phyloP scores from a whole-genome alignment of 345 rosid genomes.

The Hevea brasiliensis region DNA sequence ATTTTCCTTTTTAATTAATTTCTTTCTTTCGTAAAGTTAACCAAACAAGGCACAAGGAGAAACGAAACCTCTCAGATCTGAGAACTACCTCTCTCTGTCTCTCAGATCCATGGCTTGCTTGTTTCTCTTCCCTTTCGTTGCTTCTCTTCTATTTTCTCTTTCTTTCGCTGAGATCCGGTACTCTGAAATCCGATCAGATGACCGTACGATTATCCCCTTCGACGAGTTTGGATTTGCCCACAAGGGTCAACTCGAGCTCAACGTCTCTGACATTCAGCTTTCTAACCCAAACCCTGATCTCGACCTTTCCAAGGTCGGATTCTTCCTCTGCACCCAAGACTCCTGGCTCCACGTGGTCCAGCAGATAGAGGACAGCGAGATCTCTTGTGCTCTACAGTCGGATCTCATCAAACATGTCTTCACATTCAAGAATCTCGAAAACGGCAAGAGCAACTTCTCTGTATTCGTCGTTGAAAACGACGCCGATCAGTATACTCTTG shows the following conservation, averaged over 20 bases:
- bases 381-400: slow-evolving; percentile 77
- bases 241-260: slow-evolving; percentile 79
- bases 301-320: slow-evolving; percentile 70
- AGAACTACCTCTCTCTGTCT: background rate
- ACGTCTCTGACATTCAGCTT: slow-evolving; percentile 51
- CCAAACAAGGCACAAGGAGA: background rate
- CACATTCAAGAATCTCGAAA: slow-evolving; percentile 57
- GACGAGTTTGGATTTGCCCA: slow-evolving; percentile 93
- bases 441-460: slow-evolving; percentile 23
- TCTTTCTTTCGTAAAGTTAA: background rate
- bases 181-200: slow-evolving; percentile 74
- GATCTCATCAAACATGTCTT: slow-evolving; percentile 56
- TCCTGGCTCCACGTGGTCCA: slow-evolving; percentile 75
- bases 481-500: slow-evolving; percentile 77
- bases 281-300: slow-evolving; percentile 55
- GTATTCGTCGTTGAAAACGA: slow-evolving; percentile 33
- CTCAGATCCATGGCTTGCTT: slow-evolving; percentile 43
- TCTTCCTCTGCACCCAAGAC: slow-evolving; percentile 92
- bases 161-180: slow-evolving; percentile 64
- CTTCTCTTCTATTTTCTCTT: slow-evolving; percentile 27
- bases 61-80: slow-evolving; percentile 14
- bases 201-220: slow-evolving; percentile 62
- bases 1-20: background rate
- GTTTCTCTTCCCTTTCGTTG: slow-evolving; percentile 16
- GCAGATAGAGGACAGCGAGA: slow-evolving; percentile 68